Conservation (phyloP, 345 rosid species). For the Anastatica hierochuntica region DNA sequence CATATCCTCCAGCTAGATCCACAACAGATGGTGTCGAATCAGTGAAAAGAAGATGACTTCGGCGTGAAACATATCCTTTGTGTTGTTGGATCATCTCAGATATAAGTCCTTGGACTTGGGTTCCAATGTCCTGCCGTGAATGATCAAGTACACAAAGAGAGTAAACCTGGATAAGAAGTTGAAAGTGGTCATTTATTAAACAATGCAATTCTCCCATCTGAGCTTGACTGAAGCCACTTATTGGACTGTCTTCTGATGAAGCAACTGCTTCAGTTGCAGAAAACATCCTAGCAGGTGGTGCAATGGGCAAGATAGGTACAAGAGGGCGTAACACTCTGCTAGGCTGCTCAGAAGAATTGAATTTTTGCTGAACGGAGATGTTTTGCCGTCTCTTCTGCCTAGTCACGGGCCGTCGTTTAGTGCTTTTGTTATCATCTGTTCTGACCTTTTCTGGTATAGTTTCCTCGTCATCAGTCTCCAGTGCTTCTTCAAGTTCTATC, state of each 20-base stretch:
- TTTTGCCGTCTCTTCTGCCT: conserved; percentile 68
- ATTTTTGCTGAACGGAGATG: conserved; percentile 33
- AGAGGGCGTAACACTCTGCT: conserved; percentile 72
- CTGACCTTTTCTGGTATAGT: conserved; percentile 28
- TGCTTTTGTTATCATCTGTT: conserved; percentile 21
- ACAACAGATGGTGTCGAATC: conserved; percentile 41
- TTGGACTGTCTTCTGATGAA: conserved; percentile 23
- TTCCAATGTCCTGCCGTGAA: conserved; percentile 55
- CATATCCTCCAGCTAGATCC: conserved; percentile 44
- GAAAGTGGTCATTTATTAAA: conserved; percentile 76
- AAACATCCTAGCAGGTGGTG: conserved; percentile 20
- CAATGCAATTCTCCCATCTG: conserved; percentile 74
- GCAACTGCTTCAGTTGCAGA: conserved; percentile 29
- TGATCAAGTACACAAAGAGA: conserved; percentile 71
- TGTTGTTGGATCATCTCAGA: conserved; percentile 56
- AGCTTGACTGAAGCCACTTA: conserved; percentile 49
- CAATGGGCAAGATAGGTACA: conserved; percentile 48
- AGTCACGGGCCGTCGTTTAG: conserved; percentile 58
- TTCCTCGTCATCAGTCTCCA: conserved; percentile 81
- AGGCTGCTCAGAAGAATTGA: conserved; percentile 45
- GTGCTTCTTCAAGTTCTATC: conserved; percentile 85
- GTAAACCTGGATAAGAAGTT: conserved; percentile 81
- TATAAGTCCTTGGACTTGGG: conserved; percentile 61
- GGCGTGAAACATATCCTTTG: conserved; percentile 39
- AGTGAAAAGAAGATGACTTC: conserved; percentile 38